phyloP scores from a whole-genome alignment of 441 rosid genomes.

The Geranium incanum region DNA sequence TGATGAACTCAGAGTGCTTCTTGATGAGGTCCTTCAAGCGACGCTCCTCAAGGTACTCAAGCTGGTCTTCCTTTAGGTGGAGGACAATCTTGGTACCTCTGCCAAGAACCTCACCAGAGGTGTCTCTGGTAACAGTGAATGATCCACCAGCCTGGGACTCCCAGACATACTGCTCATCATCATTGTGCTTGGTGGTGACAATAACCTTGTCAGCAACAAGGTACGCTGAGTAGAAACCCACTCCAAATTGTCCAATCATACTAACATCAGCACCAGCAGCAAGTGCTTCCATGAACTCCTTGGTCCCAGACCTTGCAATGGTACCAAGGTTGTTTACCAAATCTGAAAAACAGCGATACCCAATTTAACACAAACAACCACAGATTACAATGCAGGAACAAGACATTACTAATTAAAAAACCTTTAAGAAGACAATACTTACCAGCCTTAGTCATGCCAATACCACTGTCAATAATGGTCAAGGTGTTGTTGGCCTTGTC shows the following conservation, averaged over 20 bases:
- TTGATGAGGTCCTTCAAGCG: conserved; percentile 86
- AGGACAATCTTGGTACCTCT: conserved; percentile 84
- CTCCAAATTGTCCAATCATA: conserved; percentile 78
- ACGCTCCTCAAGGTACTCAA: conserved; percentile 79
- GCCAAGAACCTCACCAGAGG: conserved; percentile 64
- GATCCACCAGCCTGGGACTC: too few species aligned
- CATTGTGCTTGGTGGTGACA: conserved; percentile 71
- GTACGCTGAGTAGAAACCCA: conserved; percentile 43
- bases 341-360: conserved; percentile 25
- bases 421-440: conserved; percentile 6
- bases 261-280: conserved; percentile 92
- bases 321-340: conserved; percentile 91
- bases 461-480: conserved; percentile 62
- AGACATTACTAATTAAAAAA: neutral
- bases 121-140: conserved; percentile 61
- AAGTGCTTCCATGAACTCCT: conserved; percentile 93
- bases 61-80: conserved; percentile 76
- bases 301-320: conserved; percentile 91
- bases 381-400: neutral
- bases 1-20: conserved; percentile 89
- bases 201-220: conserved; percentile 82
- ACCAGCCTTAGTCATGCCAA: conserved; percentile 25
- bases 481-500: conserved; percentile 59
- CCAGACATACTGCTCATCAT: conserved; percentile 51
- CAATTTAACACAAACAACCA: neutral